phyloP scores from a whole-genome alignment of 441 rosid species.

The Pelargonium myrrhifolium region DNA sequence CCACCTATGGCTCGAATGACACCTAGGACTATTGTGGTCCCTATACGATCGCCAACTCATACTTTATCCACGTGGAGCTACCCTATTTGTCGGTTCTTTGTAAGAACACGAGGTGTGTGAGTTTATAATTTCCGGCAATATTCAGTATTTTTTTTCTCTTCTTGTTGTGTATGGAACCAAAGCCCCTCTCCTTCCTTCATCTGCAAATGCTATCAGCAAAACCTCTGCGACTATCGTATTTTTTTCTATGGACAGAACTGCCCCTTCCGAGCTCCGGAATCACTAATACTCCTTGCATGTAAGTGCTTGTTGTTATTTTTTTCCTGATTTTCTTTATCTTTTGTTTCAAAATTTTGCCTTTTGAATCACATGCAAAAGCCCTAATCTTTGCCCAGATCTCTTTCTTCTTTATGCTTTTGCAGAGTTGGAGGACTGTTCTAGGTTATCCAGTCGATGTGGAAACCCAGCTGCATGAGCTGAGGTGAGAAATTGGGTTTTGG shows the following conservation, averaged over 20 bases:
- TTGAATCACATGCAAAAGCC: neutral
- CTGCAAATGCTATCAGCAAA: no score
- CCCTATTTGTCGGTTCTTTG: neutral
- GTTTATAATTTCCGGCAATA: neutral
- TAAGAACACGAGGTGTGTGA: neutral
- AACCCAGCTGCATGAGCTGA: neutral
- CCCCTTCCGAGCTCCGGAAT: neutral
- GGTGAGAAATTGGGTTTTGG: neutral
- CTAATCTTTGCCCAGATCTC: neutral
- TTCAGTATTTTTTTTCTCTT: neutral
- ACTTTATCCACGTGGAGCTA: neutral
- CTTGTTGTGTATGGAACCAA: neutral
- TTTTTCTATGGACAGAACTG: neutral
- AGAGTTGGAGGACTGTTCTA: neutral
- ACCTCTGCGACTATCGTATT: no score
- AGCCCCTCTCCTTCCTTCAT: no score
- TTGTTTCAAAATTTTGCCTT: neutral
- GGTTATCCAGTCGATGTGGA: no score
- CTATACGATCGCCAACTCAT: neutral
- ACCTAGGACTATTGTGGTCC: neutral
- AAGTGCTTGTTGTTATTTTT: neutral
- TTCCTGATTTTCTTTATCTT: neutral
- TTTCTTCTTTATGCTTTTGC: neutral
- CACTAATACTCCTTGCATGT: neutral
- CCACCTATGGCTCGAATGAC: neutral